phyloP scores from a whole-genome alignment of 495 filamentous ascomycete species.

The Daldinia vernicosa region DNA sequence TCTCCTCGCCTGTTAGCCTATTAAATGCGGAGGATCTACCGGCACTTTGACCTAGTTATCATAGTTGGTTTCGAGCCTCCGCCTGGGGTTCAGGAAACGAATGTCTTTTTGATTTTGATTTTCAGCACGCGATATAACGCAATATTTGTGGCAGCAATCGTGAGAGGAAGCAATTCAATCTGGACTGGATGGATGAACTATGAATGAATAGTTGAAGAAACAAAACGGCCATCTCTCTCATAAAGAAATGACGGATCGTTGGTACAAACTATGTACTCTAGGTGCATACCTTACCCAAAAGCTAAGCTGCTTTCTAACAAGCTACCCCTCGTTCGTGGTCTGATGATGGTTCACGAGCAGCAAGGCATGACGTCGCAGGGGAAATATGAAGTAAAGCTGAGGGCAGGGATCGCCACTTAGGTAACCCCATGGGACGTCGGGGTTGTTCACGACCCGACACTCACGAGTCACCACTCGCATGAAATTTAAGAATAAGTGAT shows the following conservation, averaged over 20 bases:
- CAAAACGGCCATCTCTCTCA: slow-evolving; percentile 13
- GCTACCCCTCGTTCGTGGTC: slow-evolving; percentile 35
- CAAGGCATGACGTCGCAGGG: slow-evolving; percentile 35
- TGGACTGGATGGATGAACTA: slow-evolving; percentile 13
- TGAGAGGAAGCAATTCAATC: slow-evolving; percentile 1
- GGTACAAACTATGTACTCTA: slow-evolving; percentile 12
- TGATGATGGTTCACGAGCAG: slow-evolving; percentile 30
- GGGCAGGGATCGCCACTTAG: slow-evolving; percentile 13
- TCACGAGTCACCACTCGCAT: too few species aligned
- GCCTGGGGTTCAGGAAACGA: neutral
- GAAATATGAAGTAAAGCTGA: slow-evolving; percentile 27
- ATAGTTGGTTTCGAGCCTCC: slow-evolving; percentile 25
- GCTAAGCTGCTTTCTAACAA: slow-evolving; percentile 14
- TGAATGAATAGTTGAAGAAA: slow-evolving; percentile 25
- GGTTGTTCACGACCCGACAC: neutral
- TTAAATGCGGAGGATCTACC: slow-evolving; percentile 22
- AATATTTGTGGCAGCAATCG: neutral
- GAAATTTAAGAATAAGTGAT: too few species aligned
- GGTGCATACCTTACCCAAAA: slow-evolving; percentile 3
- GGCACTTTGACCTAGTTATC: slow-evolving; percentile 13
- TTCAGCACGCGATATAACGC: neutral
- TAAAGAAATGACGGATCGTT: slow-evolving; percentile 28
- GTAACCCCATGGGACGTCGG: slow-evolving; percentile 3
- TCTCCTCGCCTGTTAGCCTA: slow-evolving; percentile 16
- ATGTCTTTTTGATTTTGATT: slow-evolving; percentile 2